Conservation (phyloP, 169 alveolate species). For the Eimeria necatrix region DNA sequence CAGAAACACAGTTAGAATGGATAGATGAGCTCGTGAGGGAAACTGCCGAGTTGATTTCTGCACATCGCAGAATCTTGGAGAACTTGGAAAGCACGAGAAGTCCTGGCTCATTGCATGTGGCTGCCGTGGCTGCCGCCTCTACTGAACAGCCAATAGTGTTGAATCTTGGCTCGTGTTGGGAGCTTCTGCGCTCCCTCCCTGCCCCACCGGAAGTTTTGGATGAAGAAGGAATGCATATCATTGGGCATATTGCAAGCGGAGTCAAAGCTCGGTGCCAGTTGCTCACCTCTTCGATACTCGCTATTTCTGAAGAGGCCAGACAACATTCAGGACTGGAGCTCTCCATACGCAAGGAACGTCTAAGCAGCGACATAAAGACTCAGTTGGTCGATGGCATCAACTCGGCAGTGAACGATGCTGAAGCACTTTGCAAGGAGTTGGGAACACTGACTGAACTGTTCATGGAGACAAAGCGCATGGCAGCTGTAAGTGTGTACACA, state of each 20-base stretch:
- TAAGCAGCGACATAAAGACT: no score
- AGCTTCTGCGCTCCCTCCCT: no score
- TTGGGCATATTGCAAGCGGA: no score
- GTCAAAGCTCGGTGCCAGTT: no score
- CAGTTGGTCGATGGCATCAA: background rate
- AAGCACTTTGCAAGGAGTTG: background rate
- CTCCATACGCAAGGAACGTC: no score
- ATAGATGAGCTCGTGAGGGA: background rate
- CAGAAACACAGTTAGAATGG: background rate
- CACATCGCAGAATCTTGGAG: background rate
- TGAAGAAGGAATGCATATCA: no score
- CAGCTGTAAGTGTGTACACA: background rate
- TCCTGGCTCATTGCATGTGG: background rate
- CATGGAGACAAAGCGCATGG: background rate
- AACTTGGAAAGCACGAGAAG: background rate
- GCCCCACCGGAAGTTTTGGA: no score
- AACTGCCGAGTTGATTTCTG: background rate
- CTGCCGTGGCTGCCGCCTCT: background rate
- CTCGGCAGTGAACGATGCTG: background rate
- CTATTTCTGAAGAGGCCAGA: no score
- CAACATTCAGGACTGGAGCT: no score
- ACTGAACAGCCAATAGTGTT: background rate
- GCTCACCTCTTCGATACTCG: no score
- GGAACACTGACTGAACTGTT: background rate
- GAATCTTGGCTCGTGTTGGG: no score